Percentiles rank a stretch among this genome's conserved stretches.
Conservation (phyloP, 768 basidiomycete species). For the Tricholoma bakamatsutake region DNA sequence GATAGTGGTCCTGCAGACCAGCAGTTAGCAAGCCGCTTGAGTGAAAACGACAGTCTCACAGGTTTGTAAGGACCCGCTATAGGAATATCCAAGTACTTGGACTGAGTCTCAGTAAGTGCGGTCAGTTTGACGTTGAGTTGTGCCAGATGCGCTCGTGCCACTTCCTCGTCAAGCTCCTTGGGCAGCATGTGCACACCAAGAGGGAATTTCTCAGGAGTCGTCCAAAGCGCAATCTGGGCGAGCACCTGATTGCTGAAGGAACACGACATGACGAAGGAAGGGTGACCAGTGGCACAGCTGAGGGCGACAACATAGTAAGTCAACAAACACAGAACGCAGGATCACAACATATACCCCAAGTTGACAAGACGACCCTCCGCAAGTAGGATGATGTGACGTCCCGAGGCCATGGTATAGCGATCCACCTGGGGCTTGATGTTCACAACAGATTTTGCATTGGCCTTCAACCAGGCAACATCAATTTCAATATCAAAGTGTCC, state of each 20-base stretch:
- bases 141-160: conserved; percentile 90
- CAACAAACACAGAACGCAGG: neutral
- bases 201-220: conserved; percentile 84
- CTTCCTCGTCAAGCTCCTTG: conserved; percentile 98
- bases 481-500: conserved; percentile 89
- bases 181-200: conserved; percentile 98
- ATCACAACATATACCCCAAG: conserved; percentile 56
- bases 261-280: conserved; percentile 99
- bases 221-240: conserved; percentile 98
- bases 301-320: conserved; percentile 7
- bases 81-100: conserved; percentile 89
- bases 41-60: conserved; percentile 19
- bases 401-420: conserved; percentile 87
- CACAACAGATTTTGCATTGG: conserved; percentile 71
- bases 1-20: conserved; percentile 31
- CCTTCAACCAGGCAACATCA: conserved; percentile 98
- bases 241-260: conserved; percentile 99
- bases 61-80: conserved; percentile 64
- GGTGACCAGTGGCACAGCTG: conserved; percentile 96
- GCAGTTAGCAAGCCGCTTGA: neutral
- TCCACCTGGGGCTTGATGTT: conserved; percentile 99
- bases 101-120: conserved; percentile 62
- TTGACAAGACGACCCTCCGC: conserved; percentile 99
- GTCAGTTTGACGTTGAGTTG: conserved; percentile 95
- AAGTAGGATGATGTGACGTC: conserved; percentile 94